Conservation (phyloP, 164 flowering plant genomes). For the Nelumbo lutea region DNA sequence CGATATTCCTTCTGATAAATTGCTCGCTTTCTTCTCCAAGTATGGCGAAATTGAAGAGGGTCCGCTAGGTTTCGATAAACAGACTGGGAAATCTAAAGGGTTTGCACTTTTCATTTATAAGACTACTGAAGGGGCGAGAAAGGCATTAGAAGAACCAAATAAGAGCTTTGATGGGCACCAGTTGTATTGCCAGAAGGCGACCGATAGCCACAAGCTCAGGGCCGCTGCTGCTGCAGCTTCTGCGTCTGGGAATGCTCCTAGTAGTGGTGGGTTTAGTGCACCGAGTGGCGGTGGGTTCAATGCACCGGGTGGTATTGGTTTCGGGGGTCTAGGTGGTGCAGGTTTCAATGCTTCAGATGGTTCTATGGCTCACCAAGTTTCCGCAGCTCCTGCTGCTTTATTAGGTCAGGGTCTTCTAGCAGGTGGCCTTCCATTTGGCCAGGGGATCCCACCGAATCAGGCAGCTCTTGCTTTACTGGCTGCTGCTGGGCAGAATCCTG, state of each 20-base stretch:
- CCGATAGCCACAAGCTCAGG: conserved; percentile 22
- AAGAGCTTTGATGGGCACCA: conserved; percentile 34
- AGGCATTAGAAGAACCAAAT: conserved; percentile 33
- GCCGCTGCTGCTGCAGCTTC: conserved; percentile 1
- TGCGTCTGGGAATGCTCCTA: not conserved
- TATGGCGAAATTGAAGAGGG: conserved; percentile 42
- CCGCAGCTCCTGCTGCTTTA: conserved; percentile 12
- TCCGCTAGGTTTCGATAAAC: conserved; percentile 35
- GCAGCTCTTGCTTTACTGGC: conserved; percentile 30
- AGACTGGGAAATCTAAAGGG: conserved; percentile 36
- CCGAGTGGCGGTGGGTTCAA: conserved; percentile 11
- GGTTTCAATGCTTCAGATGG: conserved; percentile 12
- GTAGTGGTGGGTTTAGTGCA: conserved; percentile 3
- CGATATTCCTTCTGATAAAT: conserved; percentile 18
- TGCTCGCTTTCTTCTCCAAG: conserved; percentile 25
- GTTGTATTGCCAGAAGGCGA: conserved; percentile 33
- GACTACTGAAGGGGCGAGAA: conserved; percentile 28
- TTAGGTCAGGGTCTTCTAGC: conserved; percentile 22
- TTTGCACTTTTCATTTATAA: conserved; percentile 33
- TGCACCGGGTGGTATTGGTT: not conserved
- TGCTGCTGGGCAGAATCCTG: conserved; percentile 34
- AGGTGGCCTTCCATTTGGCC: conserved; percentile 18
- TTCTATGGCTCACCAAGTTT: conserved; percentile 10
- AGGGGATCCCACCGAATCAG: conserved; percentile 17
- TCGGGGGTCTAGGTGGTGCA: not conserved